Base-by-base conservation (phyloP, 2,329 filamentous ascomycete genomes). In the Stachybotrys elegans region DNA sequence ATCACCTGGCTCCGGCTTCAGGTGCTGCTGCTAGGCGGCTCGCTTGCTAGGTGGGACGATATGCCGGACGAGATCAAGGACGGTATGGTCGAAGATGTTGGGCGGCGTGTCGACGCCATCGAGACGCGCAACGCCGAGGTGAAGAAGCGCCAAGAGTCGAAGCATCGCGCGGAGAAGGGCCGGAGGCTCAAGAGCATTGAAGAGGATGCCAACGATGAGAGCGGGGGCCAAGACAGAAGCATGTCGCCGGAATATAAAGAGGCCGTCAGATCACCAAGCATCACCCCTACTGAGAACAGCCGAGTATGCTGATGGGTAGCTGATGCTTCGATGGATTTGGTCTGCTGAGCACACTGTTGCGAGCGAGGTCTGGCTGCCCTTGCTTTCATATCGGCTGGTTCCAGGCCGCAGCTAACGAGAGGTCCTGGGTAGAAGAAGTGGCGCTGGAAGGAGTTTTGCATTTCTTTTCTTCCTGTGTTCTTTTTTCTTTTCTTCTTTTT, bases 141-240 rank as follows among this genome's bases (percentile, higher is more conserved):
- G 25, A 53, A 53, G 48, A 57, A 53, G 45, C 19, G 40, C 4
- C 47, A 50, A 6, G 55, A 56, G 45, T 44, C 44, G 53, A 55
- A 29, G 46, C 49, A 49, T 40, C 43, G 53, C n/a, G 43, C 48
- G 2, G 51, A 49, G 8, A 40, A 50, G 6, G 49, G 44, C 14
- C 59, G 51, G 8, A 75, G 59, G 69, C 72, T 74, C 50, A 75
- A 70, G 52, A 75, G 61, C 45, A 61, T 47, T n/a, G 43, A 48
- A 54, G 36, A 73, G 51, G 38, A 59, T 46, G 31, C 70, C 67
- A 29, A 54, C 56, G 25, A 71, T 44, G 42, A 67, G 59, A 43
- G 48, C 56, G 45, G 70, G 50, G 52, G n/a, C 4, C 31, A 16
- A n/a, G n/a, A n/a, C n/a, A n/a, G n/a, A n/a, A n/a, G n/a, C n/a